Evolutionary conservation across 257 asterid species (phyloP), one percentile per base, ranked within the genome.

Genomic region (Ehretia macrophylla): DNA sequence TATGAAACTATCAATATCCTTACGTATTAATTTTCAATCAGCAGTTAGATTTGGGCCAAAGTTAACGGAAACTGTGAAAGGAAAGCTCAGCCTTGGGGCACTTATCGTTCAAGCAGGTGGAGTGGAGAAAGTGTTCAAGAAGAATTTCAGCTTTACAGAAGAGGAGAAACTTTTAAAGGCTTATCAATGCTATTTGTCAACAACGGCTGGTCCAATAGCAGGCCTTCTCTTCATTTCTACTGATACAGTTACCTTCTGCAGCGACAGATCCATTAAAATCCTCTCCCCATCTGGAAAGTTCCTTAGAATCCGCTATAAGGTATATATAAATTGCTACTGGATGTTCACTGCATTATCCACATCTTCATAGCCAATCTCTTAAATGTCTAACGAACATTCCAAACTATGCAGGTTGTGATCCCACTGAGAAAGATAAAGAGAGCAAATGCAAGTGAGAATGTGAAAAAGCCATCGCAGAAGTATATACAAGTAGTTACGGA

Each of bases 241-340:
- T 19, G 27, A 59, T 0, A 75, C 71, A 44, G 55, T 75, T 20
- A 75, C 83, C 35, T 81, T 81, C 68, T 71, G 80, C 60, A 81
- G 88, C 58, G 85, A 78, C 50, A 72, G 73, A 70, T 69, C 80
- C 16, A 67, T 78, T 17, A 77, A 81, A 32, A 11, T 81, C 49
- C 14, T 70, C 18, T 74, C 86, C 35, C 52, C 77, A 51, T 44
- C 60, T 12, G 83, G 83, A 37, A 68, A 67, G 56, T 20, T 47
- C 8, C 60, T 63, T 4, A 83, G 67, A 70, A 47, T 64, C 14
- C 69, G 65, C 14, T 76, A 79, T 63, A 82, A 82, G 76, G 84
- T 70, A 20, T n/a, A n/a, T n/a, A n/a, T n/a, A n/a, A n/a, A n/a
- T n/a, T n/a, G n/a, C n/a, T n/a, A n/a, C 16, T 55, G 55, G 39